phyloP scores from a whole-genome alignment of 805 yeast species.

The Brettanomyces nanus region DNA sequence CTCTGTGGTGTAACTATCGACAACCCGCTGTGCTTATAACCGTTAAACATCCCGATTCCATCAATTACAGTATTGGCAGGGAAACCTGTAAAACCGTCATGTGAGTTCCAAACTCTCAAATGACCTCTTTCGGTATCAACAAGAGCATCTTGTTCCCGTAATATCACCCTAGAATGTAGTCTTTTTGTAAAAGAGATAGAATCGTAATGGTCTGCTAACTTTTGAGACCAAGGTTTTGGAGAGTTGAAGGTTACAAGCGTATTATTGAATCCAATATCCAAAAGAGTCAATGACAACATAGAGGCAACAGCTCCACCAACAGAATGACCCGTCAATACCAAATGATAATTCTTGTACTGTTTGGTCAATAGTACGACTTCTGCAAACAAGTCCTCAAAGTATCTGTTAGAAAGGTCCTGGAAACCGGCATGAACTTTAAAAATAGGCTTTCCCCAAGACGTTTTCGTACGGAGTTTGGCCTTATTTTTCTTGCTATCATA shows the following conservation, averaged over 20 bases:
- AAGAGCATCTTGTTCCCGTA: not conserved
- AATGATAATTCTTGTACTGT: constrained; percentile 37
- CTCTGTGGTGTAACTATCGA: constrained; percentile 17
- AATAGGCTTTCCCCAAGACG: not conserved
- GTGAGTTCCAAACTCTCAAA: constrained; percentile 16
- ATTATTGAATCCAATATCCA: constrained; percentile 45
- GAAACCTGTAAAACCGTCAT: constrained; percentile 17
- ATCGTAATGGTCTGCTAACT: constrained; percentile 41
- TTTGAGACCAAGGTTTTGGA: constrained; percentile 29
- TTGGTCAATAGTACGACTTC: constrained; percentile 27
- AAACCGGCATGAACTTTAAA: constrained; percentile 65
- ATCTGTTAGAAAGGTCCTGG: constrained; percentile 34
- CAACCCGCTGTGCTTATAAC: constrained; percentile 15
- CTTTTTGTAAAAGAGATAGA: not conserved
- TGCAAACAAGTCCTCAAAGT: constrained; percentile 30
- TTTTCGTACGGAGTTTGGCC: not conserved
- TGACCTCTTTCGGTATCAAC: constrained; percentile 11
- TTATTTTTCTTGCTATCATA: not conserved
- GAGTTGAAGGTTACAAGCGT: constrained; percentile 52
- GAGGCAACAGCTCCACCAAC: constrained; percentile 58
- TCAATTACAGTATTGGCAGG: constrained; percentile 12
- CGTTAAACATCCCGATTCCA: constrained; percentile 7
- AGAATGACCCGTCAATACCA: constrained; percentile 65
- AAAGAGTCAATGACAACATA: constrained; percentile 54
- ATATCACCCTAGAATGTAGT: not conserved